These are phyloP conservation scores for Fusarium mexicanum DNA, from an alignment of 2,329 filamentous ascomycete genomes.

Conservation along the genomic window DNA sequence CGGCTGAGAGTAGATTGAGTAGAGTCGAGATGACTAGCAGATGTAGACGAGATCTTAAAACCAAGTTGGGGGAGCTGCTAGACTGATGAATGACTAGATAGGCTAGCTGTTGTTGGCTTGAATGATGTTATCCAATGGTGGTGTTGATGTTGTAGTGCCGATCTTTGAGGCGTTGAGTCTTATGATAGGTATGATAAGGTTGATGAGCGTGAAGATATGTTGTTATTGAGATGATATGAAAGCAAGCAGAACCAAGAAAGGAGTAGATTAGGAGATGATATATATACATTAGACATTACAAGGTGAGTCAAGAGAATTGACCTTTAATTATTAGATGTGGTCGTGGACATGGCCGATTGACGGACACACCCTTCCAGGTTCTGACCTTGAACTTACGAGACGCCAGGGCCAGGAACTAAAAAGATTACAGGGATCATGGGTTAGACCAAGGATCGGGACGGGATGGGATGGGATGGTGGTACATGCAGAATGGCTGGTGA, in stretches of 20 bases:
- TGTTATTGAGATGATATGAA: constrained; percentile 12
- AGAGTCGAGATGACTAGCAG: constrained; percentile 8
- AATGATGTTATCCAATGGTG: constrained; percentile 12
- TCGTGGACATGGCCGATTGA: constrained; percentile 13
- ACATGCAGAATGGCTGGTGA: constrained; percentile 13
- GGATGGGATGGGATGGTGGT: constrained; percentile 34
- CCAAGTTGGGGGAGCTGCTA: constrained; percentile 16
- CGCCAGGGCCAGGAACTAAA: constrained; percentile 1
- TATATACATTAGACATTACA: constrained; percentile 17
- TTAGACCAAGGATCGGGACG: constrained; percentile 33
- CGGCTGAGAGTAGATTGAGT: not conserved
- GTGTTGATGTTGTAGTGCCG: constrained; percentile 24
- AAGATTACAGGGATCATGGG: constrained; percentile 13
- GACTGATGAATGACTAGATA: constrained; percentile 10
- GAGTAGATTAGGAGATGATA: constrained; percentile 9
- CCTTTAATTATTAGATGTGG: constrained; percentile 16
- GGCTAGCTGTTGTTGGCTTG: constrained; percentile 12
- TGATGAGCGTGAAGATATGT: constrained; percentile 6
- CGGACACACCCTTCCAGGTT: constrained; percentile 18
- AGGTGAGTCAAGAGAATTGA: constrained; percentile 19
- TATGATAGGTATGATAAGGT: not conserved
- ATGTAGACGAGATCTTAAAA: constrained; percentile 11
- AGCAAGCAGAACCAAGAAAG: not conserved
- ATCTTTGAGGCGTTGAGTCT: constrained; percentile 25
- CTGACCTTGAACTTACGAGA: constrained; percentile 21